Evolutionary conservation across 2,329 filamentous ascomycete species (phyloP).

Genomic region (Penicillium glabrum): DNA sequence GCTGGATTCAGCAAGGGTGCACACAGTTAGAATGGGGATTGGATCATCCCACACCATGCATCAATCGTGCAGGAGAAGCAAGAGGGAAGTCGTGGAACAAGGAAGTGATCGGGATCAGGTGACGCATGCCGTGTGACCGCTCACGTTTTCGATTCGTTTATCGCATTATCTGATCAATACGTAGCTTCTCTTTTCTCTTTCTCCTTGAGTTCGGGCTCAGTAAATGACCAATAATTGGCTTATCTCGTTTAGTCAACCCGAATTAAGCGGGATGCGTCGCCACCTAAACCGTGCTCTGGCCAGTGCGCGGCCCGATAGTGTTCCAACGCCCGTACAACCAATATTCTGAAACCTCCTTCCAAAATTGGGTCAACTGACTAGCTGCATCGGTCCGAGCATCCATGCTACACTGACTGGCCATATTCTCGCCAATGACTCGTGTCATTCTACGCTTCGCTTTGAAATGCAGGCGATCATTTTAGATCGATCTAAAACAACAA

Average conservation of each 20-base stretch:
- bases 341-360: conserved; percentile 5
- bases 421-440: background rate
- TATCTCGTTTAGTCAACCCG: background rate
- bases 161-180: background rate
- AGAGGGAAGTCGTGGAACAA: conserved; percentile 10
- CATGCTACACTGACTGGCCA: conserved; percentile 11
- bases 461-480: background rate
- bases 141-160: background rate
- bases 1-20: conserved; percentile 7
- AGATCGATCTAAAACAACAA: background rate
- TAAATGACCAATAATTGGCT: background rate
- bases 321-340: background rate
- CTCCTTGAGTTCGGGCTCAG: background rate
- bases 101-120: conserved; percentile 9
- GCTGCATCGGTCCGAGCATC: conserved; percentile 22
- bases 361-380: conserved; percentile 12
- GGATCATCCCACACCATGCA: conserved; percentile 9
- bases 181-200: background rate
- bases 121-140: background rate
- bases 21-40: conserved; percentile 15
- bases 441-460: background rate
- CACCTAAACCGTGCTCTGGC: conserved; percentile 2
- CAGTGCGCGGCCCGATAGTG: conserved; percentile 11
- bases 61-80: conserved; percentile 3
- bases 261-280: background rate